phyloP scores from a whole-genome alignment of 441 rosid species.

The Mallotus repandus region DNA sequence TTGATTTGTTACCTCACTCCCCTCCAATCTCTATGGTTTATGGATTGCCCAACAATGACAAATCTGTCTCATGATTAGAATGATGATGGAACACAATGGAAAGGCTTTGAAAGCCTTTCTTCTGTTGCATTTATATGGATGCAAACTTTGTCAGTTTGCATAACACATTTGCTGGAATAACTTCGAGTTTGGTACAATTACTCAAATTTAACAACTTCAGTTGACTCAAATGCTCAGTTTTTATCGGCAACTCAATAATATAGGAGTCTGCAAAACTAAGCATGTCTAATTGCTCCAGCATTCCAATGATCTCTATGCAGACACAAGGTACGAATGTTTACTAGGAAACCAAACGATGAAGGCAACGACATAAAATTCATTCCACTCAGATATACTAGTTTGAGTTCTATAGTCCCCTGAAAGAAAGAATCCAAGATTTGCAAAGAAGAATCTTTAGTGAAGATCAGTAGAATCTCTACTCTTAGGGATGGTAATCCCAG shows the following conservation, averaged over 20 bases:
- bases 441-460: background rate
- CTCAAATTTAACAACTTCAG: background rate
- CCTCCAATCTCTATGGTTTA: no score
- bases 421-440: background rate
- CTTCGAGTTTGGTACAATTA: background rate
- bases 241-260: background rate
- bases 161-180: background rate
- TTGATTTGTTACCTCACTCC: no score
- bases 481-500: background rate
- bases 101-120: background rate
- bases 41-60: no score
- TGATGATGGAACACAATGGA: no score
- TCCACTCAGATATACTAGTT: background rate
- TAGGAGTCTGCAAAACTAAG: constrained; percentile 28
- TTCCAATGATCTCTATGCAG: constrained; percentile 20
- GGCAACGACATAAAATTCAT: background rate
- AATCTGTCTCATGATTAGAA: no score
- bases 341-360: background rate
- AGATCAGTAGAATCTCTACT: background rate
- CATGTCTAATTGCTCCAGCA: constrained; percentile 28
- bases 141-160: no score
- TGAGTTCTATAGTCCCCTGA: background rate
- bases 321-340: constrained; percentile 22
- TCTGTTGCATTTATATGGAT: no score
- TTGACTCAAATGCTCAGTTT: background rate